Evolutionary conservation across 805 yeast genomes (phyloP).

Genomic region (Candida tibetensis): DNA sequence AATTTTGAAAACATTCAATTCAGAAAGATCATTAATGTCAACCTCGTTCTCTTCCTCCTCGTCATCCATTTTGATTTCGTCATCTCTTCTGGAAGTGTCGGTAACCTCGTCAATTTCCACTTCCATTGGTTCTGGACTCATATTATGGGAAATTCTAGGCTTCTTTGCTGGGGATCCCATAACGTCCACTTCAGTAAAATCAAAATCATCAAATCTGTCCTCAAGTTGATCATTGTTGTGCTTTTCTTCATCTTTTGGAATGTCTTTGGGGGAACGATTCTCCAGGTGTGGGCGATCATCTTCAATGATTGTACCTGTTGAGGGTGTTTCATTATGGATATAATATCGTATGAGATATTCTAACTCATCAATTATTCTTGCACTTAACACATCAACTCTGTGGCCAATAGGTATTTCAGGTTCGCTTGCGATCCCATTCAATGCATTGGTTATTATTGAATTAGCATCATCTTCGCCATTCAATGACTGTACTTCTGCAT

Average conservation of each 20-base stretch:
- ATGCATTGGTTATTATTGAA: not conserved
- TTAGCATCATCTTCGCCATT: not conserved
- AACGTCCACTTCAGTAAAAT: slow-evolving; percentile 7
- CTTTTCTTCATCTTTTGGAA: slow-evolving; percentile 10
- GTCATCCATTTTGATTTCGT: slow-evolving; percentile 9
- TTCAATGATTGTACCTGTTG: slow-evolving; percentile 18
- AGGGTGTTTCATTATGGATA: slow-evolving; percentile 16
- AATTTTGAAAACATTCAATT: slow-evolving; percentile 36
- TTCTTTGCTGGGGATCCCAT: slow-evolving; percentile 18
- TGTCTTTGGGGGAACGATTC: slow-evolving; percentile 10
- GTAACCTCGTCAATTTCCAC: slow-evolving; percentile 5
- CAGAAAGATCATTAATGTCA: slow-evolving; percentile 38
- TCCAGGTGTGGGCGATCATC: slow-evolving; percentile 13
- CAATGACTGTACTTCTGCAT: not conserved
- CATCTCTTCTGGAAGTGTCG: not conserved
- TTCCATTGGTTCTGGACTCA: slow-evolving; percentile 3
- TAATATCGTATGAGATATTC: slow-evolving; percentile 52
- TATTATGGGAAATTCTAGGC: slow-evolving; percentile 5
- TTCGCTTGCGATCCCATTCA: slow-evolving; percentile 9
- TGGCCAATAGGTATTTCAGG: slow-evolving; percentile 19
- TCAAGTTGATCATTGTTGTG: slow-evolving; percentile 2
- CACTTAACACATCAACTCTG: slow-evolving; percentile 64
- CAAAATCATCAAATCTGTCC: slow-evolving; percentile 2
- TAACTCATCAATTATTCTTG: slow-evolving; percentile 67
- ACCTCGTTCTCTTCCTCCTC: slow-evolving; percentile 19